phyloP scores from a whole-genome alignment of 169 alveolate genomes.

The Cryptosporidium tyzzeri region DNA sequence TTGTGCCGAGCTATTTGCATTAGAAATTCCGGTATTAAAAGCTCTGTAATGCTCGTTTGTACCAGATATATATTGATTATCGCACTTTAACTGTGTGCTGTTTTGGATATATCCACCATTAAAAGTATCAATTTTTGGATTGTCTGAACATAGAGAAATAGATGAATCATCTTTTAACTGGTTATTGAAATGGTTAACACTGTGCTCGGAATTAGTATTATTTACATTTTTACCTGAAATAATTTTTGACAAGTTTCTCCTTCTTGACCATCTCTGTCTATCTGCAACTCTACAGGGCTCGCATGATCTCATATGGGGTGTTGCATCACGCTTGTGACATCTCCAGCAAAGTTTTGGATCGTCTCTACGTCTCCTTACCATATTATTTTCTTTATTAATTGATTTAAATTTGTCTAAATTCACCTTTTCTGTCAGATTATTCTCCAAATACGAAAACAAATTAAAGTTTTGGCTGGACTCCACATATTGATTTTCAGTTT shows the following conservation, averaged over 20 bases:
- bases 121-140: slow-evolving; percentile 1
- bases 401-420: neutral
- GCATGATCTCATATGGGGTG: slow-evolving; percentile 76
- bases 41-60: slow-evolving; percentile 13
- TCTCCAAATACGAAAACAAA: slow-evolving; percentile 14
- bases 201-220: neutral
- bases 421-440: neutral
- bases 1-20: slow-evolving; percentile 18
- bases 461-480: slow-evolving; percentile 3
- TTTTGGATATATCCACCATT: slow-evolving; percentile 42
- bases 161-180: slow-evolving; percentile 18
- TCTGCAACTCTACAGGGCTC: slow-evolving; percentile 76
- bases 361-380: slow-evolving; percentile 37
- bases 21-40: slow-evolving; percentile 2
- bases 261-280: slow-evolving; percentile 74
- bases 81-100: slow-evolving; percentile 30
- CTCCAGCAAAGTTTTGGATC: slow-evolving; percentile 75
- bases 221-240: slow-evolving; percentile 26
- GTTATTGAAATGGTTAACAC: neutral
- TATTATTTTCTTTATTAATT: slow-evolving; percentile 9
- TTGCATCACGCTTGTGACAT: slow-evolving; percentile 76
- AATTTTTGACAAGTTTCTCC: slow-evolving; percentile 58
- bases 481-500: slow-evolving; percentile 17
- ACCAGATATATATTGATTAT: slow-evolving; percentile 24
- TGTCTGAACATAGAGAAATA: slow-evolving; percentile 3